Percentiles rank a stretch among this genome's conserved stretches.
These are phyloP conservation scores for Fusarium circinatum DNA, from an alignment of 2,329 filamentous ascomycete species.

Conservation along the genomic window DNA sequence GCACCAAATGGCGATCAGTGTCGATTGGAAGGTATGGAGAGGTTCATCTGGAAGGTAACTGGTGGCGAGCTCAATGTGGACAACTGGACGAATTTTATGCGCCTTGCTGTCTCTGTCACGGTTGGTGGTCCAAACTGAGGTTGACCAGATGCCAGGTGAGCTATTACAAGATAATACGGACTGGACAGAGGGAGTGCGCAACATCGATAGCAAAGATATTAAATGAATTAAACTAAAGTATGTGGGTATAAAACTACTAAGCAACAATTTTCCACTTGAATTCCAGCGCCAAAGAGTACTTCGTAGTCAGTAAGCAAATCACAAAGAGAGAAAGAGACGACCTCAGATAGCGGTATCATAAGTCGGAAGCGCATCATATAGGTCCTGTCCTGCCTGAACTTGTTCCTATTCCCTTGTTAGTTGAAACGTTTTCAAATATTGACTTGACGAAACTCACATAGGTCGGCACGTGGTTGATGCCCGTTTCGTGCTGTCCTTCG, in stretches of 20 bases:
- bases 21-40: not conserved
- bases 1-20: not conserved
- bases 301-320: not conserved
- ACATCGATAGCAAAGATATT: not conserved
- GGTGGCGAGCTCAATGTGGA: not conserved
- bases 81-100: not conserved
- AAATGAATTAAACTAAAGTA: fast-evolving
- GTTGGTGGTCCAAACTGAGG: not conserved
- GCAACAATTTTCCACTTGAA: fast-evolving
- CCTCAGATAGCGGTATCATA: slow-evolving; percentile 1
- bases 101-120: not conserved
- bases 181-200: fast-evolving
- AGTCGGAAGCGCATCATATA: slow-evolving; percentile 14
- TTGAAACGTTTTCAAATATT: fast-evolving
- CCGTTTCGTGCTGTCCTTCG: not conserved
- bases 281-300: too few species aligned
- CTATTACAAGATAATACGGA: fast-evolving
- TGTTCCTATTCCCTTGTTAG: slow-evolving; percentile 5
- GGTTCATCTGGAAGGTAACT: not conserved
- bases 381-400: slow-evolving; percentile 14
- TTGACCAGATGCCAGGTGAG: too few species aligned
- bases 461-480: slow-evolving; percentile 8
- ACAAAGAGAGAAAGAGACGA: not conserved
- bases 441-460: slow-evolving; percentile 8
- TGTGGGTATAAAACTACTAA: not conserved